Conservation (phyloP, 1,284 basidiomycete genomes). For the Stereum hirsutum region DNA sequence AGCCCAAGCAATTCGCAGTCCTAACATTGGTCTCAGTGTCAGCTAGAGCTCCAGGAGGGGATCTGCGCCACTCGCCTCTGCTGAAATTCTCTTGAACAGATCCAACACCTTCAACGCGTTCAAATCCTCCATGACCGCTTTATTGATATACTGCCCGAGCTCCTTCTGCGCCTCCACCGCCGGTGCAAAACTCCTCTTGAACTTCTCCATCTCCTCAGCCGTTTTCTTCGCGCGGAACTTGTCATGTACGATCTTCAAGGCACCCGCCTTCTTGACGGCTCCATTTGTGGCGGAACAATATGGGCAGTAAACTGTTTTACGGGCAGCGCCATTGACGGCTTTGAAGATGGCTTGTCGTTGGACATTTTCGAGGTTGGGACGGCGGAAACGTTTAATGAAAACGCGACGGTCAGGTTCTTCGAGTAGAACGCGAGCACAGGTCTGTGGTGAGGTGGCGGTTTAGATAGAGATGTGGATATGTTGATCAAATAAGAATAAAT, state of each 20-base stretch:
- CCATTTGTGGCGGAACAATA: constrained; percentile 94
- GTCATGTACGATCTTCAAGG: constrained; percentile 95
- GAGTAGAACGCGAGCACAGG: constrained; percentile 91
- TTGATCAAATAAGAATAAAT: no score
- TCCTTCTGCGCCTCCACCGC: constrained; percentile 88
- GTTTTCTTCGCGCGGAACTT: constrained; percentile 96
- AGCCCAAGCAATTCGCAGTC: constrained; percentile 95
- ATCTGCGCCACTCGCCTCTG: constrained; percentile 53
- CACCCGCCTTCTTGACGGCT: constrained; percentile 92
- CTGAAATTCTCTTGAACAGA: constrained; percentile 88
- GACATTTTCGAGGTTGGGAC: constrained; percentile 88
- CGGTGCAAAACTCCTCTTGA: constrained; percentile 77
- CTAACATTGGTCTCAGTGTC: constrained; percentile 24
- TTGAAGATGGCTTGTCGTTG: constrained; percentile 84
- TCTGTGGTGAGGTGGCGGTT: no score
- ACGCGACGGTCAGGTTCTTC: constrained; percentile 80
- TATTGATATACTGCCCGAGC: constrained; percentile 78
- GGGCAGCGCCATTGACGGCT: constrained; percentile 81
- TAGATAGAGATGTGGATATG: no score
- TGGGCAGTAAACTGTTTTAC: constrained; percentile 89
- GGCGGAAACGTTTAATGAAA: constrained; percentile 85
- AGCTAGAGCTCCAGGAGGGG: neutral
- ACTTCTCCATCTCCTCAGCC: constrained; percentile 81
- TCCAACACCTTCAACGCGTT: constrained; percentile 94
- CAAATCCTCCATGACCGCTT: constrained; percentile 88